These are phyloP conservation scores for Phanerochaete carnosa DNA, from an alignment of 768 basidiomycete species.

Conservation along the genomic window DNA sequence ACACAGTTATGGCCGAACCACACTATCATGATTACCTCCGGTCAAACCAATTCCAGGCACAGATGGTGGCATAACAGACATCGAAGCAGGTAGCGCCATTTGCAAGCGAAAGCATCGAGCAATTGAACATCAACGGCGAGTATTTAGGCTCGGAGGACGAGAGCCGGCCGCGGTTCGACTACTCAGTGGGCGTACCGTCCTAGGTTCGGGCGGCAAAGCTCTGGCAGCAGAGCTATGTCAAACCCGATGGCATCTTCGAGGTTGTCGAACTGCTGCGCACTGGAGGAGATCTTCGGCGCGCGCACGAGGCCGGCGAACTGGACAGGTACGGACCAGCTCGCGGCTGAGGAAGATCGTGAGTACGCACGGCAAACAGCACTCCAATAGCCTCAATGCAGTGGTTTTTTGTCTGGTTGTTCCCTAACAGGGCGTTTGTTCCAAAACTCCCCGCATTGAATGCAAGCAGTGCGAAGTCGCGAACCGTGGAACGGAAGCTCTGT, in stretches of 20 bases:
- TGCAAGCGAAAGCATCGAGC: conserved; percentile 73
- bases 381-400: conserved; percentile 30
- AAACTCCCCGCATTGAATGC: too few species aligned
- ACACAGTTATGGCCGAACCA: too few species aligned
- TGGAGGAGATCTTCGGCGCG: conserved; percentile 90
- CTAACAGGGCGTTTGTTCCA: too few species aligned
- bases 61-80: conserved; percentile 51
- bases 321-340: conserved; percentile 85
- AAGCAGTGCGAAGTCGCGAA: too few species aligned
- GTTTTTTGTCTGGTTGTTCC: too few species aligned
- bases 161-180: conserved; percentile 66
- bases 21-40: too few species aligned
- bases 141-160: conserved; percentile 95
- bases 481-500: too few species aligned
- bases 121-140: conserved; percentile 95
- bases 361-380: conserved; percentile 93
- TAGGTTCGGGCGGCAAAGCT: conserved; percentile 95
- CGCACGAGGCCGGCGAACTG: conserved; percentile 94
- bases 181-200: conserved; percentile 66
- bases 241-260: conserved; percentile 92
- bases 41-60: conserved; percentile 63
- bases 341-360: conserved; percentile 77
- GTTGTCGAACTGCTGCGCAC: conserved; percentile 77
- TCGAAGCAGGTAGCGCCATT: conserved; percentile 43
- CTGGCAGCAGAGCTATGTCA: conserved; percentile 76